A percentile compares a stretch with the other conserved stretches of the same genome.
Conservation (phyloP, 768 basidiomycete genomes). For the Rhodosporidiobolus sp. region DNA sequence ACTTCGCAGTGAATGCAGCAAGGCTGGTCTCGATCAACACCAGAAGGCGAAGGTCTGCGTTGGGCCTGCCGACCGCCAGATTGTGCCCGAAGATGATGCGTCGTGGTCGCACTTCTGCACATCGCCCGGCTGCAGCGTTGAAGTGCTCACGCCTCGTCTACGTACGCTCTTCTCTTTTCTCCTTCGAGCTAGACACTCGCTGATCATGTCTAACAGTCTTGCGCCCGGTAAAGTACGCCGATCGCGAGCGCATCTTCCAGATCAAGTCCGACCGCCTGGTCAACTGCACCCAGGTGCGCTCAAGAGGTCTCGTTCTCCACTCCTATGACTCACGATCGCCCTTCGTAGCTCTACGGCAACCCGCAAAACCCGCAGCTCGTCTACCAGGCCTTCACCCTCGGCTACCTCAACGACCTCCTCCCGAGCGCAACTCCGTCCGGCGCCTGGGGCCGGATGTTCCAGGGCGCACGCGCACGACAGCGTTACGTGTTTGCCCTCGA, state of each 20-base stretch:
- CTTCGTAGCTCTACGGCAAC: slow-evolving; percentile 10
- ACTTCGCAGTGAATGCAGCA: not conserved
- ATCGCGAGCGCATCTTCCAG: not conserved
- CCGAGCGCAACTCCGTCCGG: not conserved
- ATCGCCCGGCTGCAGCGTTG: not conserved
- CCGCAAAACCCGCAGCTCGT: not conserved
- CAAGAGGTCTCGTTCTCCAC: not conserved
- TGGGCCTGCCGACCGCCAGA: not conserved
- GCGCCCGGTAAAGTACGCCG: not conserved
- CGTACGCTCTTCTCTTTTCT: not conserved
- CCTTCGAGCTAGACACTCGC: not conserved
- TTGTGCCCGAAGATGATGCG: not conserved
- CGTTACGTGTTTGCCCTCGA: slow-evolving; percentile 19
- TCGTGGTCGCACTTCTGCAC: slow-evolving; percentile 17
- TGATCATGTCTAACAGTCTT: not conserved
- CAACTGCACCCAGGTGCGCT: not conserved
- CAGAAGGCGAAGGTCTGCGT: not conserved
- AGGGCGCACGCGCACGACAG: not conserved
- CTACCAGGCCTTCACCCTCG: not conserved
- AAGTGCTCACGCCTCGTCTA: slow-evolving; percentile 7
- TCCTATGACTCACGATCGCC: not conserved
- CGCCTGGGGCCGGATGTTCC: not conserved
- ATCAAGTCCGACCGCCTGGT: slow-evolving; percentile 4
- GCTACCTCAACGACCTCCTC: not conserved
- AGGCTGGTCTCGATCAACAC: not conserved